Evolutionary conservation across 768 basidiomycete species (phyloP), one percentile per base, ranked within the genome.

Genomic region (Tulasnella sp.): DNA sequence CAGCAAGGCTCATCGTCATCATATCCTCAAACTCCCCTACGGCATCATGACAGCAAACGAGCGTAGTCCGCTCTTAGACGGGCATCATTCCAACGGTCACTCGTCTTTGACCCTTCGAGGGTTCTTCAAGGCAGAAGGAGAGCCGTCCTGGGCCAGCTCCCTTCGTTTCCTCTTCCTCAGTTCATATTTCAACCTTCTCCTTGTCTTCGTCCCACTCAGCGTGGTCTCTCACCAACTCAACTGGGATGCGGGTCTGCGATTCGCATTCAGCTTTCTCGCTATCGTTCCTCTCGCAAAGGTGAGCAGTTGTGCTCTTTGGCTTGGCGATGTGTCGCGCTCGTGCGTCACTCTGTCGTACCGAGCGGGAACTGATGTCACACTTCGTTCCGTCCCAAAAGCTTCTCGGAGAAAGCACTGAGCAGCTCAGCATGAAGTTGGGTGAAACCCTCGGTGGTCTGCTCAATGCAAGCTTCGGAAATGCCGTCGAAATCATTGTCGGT

Each of bases 251-350:
- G 87, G 85, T 19, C 80, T 88, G n/a, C 86, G 89, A 14, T 92
- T 92, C 75, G 79, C 79, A 7, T 90, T 91, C 79, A 89, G 88
- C 75, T 94, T 94, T 78, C 76, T 92, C 52, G 90, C 92, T 12
- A 93, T 95, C 76, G 83, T 95, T 70, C 95, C 95, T 34, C 84
- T 97, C 35, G 95, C 94, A 34, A 90, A 90, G 83, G 92, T 92
- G 76, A 29, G 52, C 52, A 59, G 22, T 5, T 1, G 0, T 14
- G 5, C n/a, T 59, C 32, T 8, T 59, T n/a, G 47, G 47, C 52
- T 1, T 32, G 67, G 83, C 40, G 35, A 7, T 71, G 35, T 72
- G 75, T 40, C n/a, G n/a, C n/a, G n/a, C n/a, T n/a, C n/a, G n/a
- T n/a, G n/a, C n/a, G n/a, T n/a, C n/a, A n/a, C n/a, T n/a, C n/a